Evolutionary conservation across 2,329 filamentous ascomycete genomes (phyloP).

Genomic region (Penicillium hesseltinei): DNA sequence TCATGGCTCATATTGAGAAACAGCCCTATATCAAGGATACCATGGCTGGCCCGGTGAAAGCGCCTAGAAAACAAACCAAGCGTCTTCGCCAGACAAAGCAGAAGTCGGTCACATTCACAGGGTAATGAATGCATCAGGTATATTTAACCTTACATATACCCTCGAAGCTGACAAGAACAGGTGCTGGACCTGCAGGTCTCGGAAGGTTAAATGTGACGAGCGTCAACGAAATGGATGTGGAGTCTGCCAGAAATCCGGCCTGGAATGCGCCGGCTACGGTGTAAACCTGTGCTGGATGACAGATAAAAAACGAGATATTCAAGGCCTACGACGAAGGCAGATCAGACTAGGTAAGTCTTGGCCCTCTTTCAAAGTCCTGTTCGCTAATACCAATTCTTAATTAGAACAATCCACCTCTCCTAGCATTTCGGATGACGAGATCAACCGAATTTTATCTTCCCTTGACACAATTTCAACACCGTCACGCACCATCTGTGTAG

Average conservation of each 20-base stretch:
- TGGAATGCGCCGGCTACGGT: slow-evolving; percentile 12
- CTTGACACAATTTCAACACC: slow-evolving; percentile 2
- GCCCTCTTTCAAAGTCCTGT: neutral
- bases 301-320: neutral
- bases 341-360: neutral
- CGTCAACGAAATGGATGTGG: slow-evolving; percentile 11
- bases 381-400: neutral
- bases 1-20: neutral
- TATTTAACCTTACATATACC: neutral
- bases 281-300: slow-evolving; percentile 11
- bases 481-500: neutral
- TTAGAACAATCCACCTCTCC: slow-evolving; percentile 5
- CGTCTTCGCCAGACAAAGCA: neutral
- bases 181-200: slow-evolving; percentile 16
- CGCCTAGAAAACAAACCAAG: neutral
- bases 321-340: neutral
- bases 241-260: slow-evolving; percentile 6
- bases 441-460: slow-evolving; percentile 4
- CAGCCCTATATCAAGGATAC: neutral
- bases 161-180: neutral
- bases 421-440: neutral
- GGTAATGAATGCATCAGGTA: neutral
- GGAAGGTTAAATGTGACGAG: slow-evolving; percentile 16
- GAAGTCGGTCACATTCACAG: slow-evolving; percentile 2
- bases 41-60: neutral